Evolutionary conservation across 306 rosid genomes (phyloP).

Genomic region (Dicorynia guianensis): DNA sequence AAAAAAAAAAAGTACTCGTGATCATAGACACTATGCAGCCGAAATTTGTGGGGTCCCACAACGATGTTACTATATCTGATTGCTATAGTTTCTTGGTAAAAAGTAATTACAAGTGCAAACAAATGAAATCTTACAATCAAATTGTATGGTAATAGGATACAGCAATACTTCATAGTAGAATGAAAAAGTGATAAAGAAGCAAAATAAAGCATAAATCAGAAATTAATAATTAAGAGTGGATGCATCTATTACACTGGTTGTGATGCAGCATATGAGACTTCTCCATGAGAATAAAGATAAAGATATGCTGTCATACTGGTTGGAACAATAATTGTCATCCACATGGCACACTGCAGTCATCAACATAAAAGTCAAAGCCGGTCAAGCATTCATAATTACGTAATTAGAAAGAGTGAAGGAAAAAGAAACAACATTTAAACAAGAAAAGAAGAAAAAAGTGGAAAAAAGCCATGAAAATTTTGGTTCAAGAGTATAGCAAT

Average conservation of each 20-base stretch:
- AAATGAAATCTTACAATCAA: background rate
- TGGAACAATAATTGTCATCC: constrained; percentile 97
- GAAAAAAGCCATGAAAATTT: constrained; percentile 25
- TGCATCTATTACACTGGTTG: constrained; percentile 99
- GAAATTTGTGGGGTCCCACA: constrained; percentile 1
- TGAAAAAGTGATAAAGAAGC: constrained; percentile 26
- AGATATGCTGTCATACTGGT: constrained; percentile 97
- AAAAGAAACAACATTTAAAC: background rate
- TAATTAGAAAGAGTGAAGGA: background rate
- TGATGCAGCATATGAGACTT: constrained; percentile 97
- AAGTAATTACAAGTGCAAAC: constrained; percentile 3
- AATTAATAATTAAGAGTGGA: constrained; percentile 57
- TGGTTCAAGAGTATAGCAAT: background rate
- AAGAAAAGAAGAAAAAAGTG: background rate
- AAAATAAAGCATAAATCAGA: constrained; percentile 23
- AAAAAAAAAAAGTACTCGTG: constrained; percentile 20
- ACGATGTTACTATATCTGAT: background rate
- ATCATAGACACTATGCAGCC: constrained; percentile 26
- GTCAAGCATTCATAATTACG: constrained; percentile 30
- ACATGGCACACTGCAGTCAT: constrained; percentile 88
- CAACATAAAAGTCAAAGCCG: constrained; percentile 19
- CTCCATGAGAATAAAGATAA: constrained; percentile 96
- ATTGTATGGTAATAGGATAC: constrained; percentile 2
- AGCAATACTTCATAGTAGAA: constrained; percentile 13
- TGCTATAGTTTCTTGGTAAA: background rate